phyloP scores from a whole-genome alignment of 306 rosid species.

The Biancaea sappan region DNA sequence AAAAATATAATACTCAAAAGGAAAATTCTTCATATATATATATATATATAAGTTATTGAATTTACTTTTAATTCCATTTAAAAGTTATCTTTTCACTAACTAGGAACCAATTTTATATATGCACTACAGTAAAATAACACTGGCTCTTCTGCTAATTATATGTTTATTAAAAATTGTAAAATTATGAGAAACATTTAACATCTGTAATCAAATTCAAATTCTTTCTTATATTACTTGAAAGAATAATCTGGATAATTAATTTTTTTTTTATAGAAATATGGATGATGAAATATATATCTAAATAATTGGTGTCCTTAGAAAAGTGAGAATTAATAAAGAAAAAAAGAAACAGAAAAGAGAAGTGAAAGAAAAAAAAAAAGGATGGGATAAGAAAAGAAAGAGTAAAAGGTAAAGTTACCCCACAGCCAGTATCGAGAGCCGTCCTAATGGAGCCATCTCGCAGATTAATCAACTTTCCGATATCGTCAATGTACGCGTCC shows the following conservation, averaged over 20 bases:
- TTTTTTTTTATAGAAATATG: too few relatives aligned
- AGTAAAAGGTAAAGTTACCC: slow-evolving; percentile 44
- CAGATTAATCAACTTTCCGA: slow-evolving; percentile 64
- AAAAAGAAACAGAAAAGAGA: not conserved
- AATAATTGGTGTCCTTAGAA: too few relatives aligned
- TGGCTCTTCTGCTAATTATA: too few relatives aligned
- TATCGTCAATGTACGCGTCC: slow-evolving; percentile 71
- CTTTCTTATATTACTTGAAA: too few relatives aligned
- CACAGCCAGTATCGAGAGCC: slow-evolving; percentile 95
- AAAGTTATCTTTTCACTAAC: not conserved
- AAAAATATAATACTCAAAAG: not conserved
- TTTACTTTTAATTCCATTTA: too few relatives aligned
- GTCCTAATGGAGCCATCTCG: slow-evolving; percentile 72
- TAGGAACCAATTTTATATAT: not conserved
- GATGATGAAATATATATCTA: too few relatives aligned
- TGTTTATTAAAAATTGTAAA: too few relatives aligned
- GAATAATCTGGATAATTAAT: too few relatives aligned
- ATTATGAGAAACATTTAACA: too few relatives aligned
- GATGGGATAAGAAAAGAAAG: too few relatives aligned
- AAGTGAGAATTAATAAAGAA: not conserved
- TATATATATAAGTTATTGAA: not conserved
- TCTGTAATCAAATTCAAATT: too few relatives aligned
- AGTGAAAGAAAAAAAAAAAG: not conserved
- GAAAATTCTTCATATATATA: not conserved
- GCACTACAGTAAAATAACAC: too few relatives aligned